Percentiles rank a stretch among this genome's conserved stretches.
Conservation (phyloP, 805 yeast species). For the Yamadazyma phyllophila region DNA sequence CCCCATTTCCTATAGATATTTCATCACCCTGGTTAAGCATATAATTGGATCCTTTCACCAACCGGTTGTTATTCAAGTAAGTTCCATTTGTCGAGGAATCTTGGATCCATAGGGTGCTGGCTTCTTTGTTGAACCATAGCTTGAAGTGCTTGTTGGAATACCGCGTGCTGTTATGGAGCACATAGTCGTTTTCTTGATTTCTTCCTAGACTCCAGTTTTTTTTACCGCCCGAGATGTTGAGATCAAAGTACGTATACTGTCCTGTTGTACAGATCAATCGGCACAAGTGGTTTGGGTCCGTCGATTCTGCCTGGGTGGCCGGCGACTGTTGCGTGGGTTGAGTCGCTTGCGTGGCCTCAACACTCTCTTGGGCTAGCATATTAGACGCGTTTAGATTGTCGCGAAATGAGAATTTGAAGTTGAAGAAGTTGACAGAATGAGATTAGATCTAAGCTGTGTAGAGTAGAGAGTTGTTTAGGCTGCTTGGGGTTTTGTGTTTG, state of each 20-base stretch:
- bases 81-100: constrained; percentile 94
- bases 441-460: background rate
- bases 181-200: constrained; percentile 60
- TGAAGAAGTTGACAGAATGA: background rate
- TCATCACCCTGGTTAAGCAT: constrained; percentile 91
- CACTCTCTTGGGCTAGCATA: background rate
- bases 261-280: constrained; percentile 62
- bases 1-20: constrained; percentile 85
- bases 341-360: constrained; percentile 25
- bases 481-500: no score
- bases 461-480: no score
- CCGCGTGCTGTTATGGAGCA: constrained; percentile 55
- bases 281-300: constrained; percentile 41
- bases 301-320: constrained; percentile 26
- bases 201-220: constrained; percentile 75
- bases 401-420: background rate
- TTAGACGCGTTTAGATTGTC: background rate
- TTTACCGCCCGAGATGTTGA: constrained; percentile 29
- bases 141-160: constrained; percentile 73
- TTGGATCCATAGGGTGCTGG: constrained; percentile 56
- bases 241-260: constrained; percentile 47
- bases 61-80: constrained; percentile 67
- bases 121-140: constrained; percentile 63
- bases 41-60: constrained; percentile 76
- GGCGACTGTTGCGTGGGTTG: constrained; percentile 41